Percentiles rank a stretch among this genome's conserved stretches.
phyloP scores from a whole-genome alignment of 2,329 filamentous ascomycete species.

The Botrytis aclada region DNA sequence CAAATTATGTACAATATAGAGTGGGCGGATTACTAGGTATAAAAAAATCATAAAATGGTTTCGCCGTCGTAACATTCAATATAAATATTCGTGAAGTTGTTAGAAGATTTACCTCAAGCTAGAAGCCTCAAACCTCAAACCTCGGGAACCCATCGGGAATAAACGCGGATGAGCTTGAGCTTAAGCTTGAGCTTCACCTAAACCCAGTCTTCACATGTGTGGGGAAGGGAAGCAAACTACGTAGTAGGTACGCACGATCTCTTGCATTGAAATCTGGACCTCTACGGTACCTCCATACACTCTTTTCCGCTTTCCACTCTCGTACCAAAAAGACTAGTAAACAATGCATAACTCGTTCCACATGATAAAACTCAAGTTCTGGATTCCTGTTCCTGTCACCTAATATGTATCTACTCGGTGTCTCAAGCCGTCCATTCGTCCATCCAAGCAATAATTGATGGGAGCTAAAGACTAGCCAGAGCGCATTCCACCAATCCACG shows the following conservation, averaged over 20 bases:
- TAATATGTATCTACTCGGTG: not conserved
- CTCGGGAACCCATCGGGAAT: not conserved
- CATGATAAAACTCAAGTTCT: not conserved
- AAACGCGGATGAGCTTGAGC: not conserved
- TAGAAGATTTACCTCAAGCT: not conserved
- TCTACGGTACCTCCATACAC: not conserved
- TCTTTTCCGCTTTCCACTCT: not conserved
- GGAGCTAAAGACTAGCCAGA: not conserved
- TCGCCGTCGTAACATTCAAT: not conserved
- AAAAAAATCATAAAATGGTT: not conserved
- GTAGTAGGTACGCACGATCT: not conserved
- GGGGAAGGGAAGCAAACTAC: not conserved
- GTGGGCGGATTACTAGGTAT: not conserved
- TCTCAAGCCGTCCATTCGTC: not conserved
- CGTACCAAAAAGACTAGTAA: not conserved
- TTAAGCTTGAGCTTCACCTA: not conserved
- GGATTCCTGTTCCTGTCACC: not conserved
- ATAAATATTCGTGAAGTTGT: not conserved
- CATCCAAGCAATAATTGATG: not conserved
- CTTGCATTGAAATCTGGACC: slow-evolving; percentile 1
- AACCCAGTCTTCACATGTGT: not conserved
- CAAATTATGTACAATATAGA: not conserved
- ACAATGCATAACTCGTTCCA: not conserved
- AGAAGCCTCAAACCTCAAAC: not conserved
- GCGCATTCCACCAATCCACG: not conserved